phyloP scores from a whole-genome alignment of 352 stramenopile species.

The Phytophthora podocarpi region DNA sequence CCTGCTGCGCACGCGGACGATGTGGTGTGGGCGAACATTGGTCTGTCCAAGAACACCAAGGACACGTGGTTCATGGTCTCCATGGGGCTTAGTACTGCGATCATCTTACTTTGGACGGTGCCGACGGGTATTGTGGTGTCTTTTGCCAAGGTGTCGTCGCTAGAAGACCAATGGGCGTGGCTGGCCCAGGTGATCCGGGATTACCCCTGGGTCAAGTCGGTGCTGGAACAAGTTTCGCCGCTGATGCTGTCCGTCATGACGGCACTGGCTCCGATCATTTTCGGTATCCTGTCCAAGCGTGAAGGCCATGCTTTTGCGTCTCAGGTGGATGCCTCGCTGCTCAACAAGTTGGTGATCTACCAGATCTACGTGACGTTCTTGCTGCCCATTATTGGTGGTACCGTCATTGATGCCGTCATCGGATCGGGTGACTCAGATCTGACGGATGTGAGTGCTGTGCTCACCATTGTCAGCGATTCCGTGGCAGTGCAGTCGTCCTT shows the following conservation, averaged over 20 bases:
- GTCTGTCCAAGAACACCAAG: slow-evolving; percentile 76
- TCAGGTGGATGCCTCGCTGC: slow-evolving; percentile 67
- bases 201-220: slow-evolving; percentile 69
- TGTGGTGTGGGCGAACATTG: slow-evolving; percentile 84
- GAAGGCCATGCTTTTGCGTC: slow-evolving; percentile 76
- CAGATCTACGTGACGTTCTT: slow-evolving; percentile 85
- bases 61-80: slow-evolving; percentile 76
- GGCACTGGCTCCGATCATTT: slow-evolving; percentile 82
- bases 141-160: slow-evolving; percentile 65
- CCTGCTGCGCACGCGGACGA: slow-evolving; percentile 65
- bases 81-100: slow-evolving; percentile 53
- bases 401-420: slow-evolving; percentile 73
- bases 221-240: slow-evolving; percentile 79
- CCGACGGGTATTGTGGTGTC: slow-evolving; percentile 80
- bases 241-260: slow-evolving; percentile 83
- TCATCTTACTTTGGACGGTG: slow-evolving; percentile 88
- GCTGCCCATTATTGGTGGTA: slow-evolving; percentile 85
- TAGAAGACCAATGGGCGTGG: slow-evolving; percentile 56
- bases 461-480: slow-evolving; percentile 61
- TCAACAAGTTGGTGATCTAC: slow-evolving; percentile 86
- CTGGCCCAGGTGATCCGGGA: slow-evolving; percentile 51
- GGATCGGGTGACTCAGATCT: slow-evolving; percentile 53
- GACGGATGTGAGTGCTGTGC: slow-evolving; percentile 46
- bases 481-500: slow-evolving; percentile 81
- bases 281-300: slow-evolving; percentile 78